Evolutionary conservation across 306 rosid species (phyloP).

Genomic region (Sicyos baderoa): DNA sequence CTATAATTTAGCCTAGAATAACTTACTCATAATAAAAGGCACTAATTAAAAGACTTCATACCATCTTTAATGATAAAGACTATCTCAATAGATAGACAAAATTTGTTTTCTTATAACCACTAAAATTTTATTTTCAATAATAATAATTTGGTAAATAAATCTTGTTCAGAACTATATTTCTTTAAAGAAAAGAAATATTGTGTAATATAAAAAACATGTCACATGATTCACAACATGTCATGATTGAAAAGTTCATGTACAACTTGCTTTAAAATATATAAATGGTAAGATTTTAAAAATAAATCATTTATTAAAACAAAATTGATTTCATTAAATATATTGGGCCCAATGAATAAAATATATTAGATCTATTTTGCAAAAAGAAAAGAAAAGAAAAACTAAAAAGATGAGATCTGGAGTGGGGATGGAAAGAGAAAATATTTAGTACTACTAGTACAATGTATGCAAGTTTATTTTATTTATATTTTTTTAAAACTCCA

Average conservation of each 20-base stretch:
- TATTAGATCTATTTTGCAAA: neutral
- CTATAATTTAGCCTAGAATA: too few relatives aligned
- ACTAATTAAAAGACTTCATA: too few relatives aligned
- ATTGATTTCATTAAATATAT: too few relatives aligned
- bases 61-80: too few relatives aligned
- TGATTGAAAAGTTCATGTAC: neutral
- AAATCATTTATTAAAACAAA: too few relatives aligned
- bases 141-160: too few relatives aligned
- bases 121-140: neutral
- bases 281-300: neutral
- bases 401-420: neutral
- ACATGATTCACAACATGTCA: neutral
- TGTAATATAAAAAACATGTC: neutral
- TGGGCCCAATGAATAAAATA: neutral
- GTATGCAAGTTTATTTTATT: neutral
- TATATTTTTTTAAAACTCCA: too few relatives aligned
- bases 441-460: neutral
- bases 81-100: too few relatives aligned
- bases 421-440: neutral
- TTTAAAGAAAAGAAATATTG: neutral
- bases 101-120: neutral
- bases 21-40: neutral
- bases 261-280: neutral
- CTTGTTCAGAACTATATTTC: neutral
- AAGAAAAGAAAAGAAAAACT: neutral